Evolutionary conservation across 2,329 filamentous ascomycete species (phyloP), one percentile per base, ranked within the genome.

Genomic region (Blastomyces percursus): DNA sequence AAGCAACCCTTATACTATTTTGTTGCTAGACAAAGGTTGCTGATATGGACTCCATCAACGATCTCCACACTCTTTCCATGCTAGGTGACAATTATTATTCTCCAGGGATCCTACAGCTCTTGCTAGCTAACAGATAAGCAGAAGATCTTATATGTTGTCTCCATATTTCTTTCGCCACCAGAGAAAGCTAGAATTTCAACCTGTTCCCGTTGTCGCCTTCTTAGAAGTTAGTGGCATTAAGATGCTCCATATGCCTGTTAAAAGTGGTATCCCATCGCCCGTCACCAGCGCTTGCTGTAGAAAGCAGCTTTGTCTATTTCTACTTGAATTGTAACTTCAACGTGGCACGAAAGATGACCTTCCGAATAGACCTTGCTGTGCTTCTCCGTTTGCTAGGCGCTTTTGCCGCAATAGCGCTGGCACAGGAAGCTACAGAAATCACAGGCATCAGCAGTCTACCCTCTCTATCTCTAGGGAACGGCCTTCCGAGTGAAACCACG

Each of bases 401-500:
- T 30, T 51, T 50, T 24, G 32, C 21, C n/a, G n/a, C 24, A 35
- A 51, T 35, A 24, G 69, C 68, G 42, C 63, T n/a, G 62, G 63
- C 42, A 44, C 50, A 61, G 21, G 38, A 61, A 16, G 51, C 21
- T 61, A 27, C 14, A 4, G 55, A n/a, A 21, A 11, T 51, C 14
- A 60, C 59, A 40, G 48, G 21, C 27, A 8, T 35, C 6, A 24
- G 24, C 32, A 40, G 27, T 27, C 19, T 55, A 24, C 38, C 51
- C 11, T 46, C 51, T 24, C 50, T 44, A 11, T 38, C 59, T 21
- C 50, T 35, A 12, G 14, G 40, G 19, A 21, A 61, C 48, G 60
- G 60, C 3, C 19, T 58, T 9, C 64, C 62, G 54, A 69, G 44
- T 63, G 69, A 61, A 66, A 67, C 63, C 70, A 61, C 57, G 21